Evolutionary conservation across 2,329 filamentous ascomycete species (phyloP), one percentile per base, ranked within the genome.

Genomic region (Colletotrichum shisoi): DNA sequence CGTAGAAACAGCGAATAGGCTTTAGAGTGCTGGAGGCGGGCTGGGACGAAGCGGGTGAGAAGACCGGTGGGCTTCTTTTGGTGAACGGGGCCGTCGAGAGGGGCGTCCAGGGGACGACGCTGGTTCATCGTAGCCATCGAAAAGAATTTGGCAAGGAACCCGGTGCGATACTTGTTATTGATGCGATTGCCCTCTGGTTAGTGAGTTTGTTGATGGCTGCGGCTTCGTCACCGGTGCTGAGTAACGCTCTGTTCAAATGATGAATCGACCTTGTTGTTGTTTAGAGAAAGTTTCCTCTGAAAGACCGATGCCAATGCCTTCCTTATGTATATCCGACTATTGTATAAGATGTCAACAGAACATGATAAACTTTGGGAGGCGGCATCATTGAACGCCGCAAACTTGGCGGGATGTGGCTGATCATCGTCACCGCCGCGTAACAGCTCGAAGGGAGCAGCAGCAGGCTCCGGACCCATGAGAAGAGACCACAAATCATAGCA

Each of bases 1-100:
- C 76, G 75, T 21, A 80, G 74, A 52, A 79, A 67, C 63, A 69
- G 67, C n/a, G 63, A 58, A 69, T 74, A 72, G 44, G 65, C 27
- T 12, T 42, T 48, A 17, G 70, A 66, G 40, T 72, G 63, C 58
- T 63, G 71, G 39, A 71, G 34, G 4, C 59, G 40, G 17, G 66
- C 59, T 1, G 71, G 71, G 3, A 72, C 66, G 57, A 61, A 72
- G 58, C 71, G 68, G 9, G 71, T 72, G 15, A 72, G 52, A 39
- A 71, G 66, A 12, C 71, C 71, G 0, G 71, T 70, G 34, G 48
- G 59, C 39, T 71, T 52, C 17, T 51, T 34, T 5, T 8, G 5
- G 27, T 31, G 31, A 4, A 27, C 57, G 7, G 57, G 45, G 11
- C 8, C 57, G 7, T 59, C 45, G 9, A 59, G 27, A 7, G 57